phyloP scores from a whole-genome alignment of 306 rosid genomes.

The Begonia loranthoides region DNA sequence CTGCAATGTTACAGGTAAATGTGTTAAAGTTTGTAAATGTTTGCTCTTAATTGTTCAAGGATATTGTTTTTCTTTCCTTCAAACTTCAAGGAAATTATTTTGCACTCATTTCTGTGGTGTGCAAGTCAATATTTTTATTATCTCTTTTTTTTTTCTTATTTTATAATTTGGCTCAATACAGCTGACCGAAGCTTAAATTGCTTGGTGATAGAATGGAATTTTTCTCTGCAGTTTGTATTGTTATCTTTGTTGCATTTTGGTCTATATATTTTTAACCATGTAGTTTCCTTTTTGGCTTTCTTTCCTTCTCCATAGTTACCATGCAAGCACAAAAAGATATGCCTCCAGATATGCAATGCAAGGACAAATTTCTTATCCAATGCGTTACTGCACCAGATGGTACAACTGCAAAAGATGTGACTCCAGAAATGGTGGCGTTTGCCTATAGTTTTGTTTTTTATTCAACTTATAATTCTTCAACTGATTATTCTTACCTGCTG shows the following conservation, averaged over 20 bases:
- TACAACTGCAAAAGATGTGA: slow-evolving; percentile 18
- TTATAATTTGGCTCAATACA: too few species aligned
- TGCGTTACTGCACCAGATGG: slow-evolving; percentile 29
- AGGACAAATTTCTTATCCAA: slow-evolving; percentile 43
- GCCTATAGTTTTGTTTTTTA: slow-evolving; percentile 2
- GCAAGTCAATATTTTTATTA: too few species aligned
- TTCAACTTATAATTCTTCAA: not conserved
- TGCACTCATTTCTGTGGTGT: too few species aligned
- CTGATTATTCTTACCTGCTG: not conserved
- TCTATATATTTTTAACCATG: not conserved
- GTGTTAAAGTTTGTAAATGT: not conserved
- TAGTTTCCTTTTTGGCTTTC: not conserved
- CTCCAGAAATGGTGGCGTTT: slow-evolving; percentile 25
- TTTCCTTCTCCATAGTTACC: slow-evolving; percentile 17
- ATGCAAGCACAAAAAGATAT: slow-evolving; percentile 35
- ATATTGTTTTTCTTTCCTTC: too few species aligned
- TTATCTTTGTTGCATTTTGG: slow-evolving; percentile 3
- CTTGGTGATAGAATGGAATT: too few species aligned
- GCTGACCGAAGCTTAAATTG: too few species aligned
- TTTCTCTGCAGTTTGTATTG: not conserved
- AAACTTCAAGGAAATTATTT: too few species aligned
- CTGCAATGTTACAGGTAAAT: slow-evolving; percentile 31
- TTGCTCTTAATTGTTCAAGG: not conserved
- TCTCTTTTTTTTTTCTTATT: too few species aligned
- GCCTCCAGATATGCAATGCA: slow-evolving; percentile 35